phyloP scores from a whole-genome alignment of 345 rosid genomes.

The Gossypium rotundifolium region DNA sequence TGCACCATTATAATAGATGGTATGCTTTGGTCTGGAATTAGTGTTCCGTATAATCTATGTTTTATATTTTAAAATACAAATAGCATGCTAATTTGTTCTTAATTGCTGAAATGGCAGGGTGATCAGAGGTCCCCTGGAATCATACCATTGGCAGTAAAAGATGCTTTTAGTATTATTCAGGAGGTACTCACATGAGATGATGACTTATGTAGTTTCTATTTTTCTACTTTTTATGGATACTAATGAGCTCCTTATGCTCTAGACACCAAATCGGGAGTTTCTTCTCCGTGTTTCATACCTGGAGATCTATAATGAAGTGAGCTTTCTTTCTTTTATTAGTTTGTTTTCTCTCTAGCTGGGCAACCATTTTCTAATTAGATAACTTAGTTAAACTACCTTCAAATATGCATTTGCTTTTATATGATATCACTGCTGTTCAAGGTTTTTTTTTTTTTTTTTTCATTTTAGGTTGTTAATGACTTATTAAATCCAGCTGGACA shows the following conservation, averaged over 20 bases:
- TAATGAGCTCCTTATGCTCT: constrained; percentile 18
- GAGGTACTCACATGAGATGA: constrained; percentile 53
- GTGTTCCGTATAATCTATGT: neutral
- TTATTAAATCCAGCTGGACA: constrained; percentile 95
- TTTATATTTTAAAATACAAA: neutral
- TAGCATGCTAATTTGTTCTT: constrained; percentile 1
- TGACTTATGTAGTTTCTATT: constrained; percentile 21
- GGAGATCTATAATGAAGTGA: constrained; percentile 98
- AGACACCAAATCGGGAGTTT: constrained; percentile 96
- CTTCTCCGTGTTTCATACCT: constrained; percentile 95
- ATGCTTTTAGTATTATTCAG: constrained; percentile 93
- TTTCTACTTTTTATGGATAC: constrained; percentile 1
- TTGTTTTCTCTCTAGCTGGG: neutral
- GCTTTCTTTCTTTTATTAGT: constrained; percentile 16
- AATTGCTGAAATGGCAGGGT: constrained; percentile 58
- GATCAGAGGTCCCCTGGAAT: constrained; percentile 99
- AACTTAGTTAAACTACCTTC: constrained; percentile 35
- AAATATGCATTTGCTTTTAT: constrained; percentile 14
- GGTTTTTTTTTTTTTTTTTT: neutral
- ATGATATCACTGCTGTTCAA: constrained; percentile 16
- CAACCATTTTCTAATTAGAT: constrained; percentile 10
- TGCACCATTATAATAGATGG: neutral
- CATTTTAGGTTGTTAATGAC: constrained; percentile 89
- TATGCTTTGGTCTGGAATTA: neutral
- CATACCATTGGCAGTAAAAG: constrained; percentile 93